Evolutionary conservation across 2,329 filamentous ascomycete species (phyloP).

Genomic region (Verruconis gallopava): DNA sequence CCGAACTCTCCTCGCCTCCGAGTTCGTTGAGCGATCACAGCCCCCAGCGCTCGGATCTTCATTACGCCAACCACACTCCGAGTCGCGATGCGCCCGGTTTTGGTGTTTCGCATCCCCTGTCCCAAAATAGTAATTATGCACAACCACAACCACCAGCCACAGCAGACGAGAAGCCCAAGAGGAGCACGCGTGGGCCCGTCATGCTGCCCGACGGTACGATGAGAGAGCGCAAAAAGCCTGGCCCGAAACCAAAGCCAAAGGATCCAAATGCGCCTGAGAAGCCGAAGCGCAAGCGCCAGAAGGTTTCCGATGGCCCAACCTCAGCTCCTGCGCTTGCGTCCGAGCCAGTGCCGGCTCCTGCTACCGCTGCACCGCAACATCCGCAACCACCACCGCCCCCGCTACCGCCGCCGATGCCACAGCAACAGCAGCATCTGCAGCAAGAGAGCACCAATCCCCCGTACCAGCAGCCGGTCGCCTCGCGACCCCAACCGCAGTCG

Average conservation of each 20-base stretch:
- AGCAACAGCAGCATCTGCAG: conserved; percentile 11
- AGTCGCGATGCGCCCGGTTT: conserved; percentile 6
- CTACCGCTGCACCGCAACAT: conserved; percentile 6
- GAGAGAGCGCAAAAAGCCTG: conserved; percentile 45
- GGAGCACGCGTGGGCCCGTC: conserved; percentile 31
- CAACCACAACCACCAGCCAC: conserved; percentile 22
- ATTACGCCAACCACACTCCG: conserved; percentile 2
- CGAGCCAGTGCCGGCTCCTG: conserved; percentile 9
- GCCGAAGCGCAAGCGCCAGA: conserved; percentile 4
- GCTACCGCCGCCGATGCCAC: background rate
- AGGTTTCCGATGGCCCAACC: conserved; percentile 4
- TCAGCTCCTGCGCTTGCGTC: conserved; percentile 9
- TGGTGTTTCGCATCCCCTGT: conserved; percentile 13
- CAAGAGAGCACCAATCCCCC: conserved; percentile 11
- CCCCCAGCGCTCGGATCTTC: conserved; percentile 5
- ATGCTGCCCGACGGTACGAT: conserved; percentile 29
- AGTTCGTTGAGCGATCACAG: conserved; percentile 7
- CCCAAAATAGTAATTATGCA: conserved; percentile 13
- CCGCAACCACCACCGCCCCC: conserved; percentile 7
- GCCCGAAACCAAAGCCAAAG: conserved; percentile 44
- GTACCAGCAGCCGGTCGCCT: background rate
- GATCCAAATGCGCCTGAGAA: conserved; percentile 25
- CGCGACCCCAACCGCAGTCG: background rate
- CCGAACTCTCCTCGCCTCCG: conserved; percentile 5
- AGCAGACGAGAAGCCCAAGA: conserved; percentile 30